Conservation (phyloP, 139 green algal genomes). For the Volvox africanus region DNA sequence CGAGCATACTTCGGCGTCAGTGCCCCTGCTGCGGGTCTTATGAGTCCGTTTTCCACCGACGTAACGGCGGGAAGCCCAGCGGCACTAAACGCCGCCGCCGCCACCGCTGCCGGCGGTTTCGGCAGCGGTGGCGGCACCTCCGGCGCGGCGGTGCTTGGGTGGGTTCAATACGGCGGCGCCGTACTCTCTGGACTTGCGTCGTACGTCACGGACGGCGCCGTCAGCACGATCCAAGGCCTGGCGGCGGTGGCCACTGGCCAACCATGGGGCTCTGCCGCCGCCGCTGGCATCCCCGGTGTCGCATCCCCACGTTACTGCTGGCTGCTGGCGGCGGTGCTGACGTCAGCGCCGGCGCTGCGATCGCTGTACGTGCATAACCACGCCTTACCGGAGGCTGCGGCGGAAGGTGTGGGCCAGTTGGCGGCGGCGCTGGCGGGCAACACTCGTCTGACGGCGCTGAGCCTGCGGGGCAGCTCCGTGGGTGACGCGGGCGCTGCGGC, state of each 20-base stretch:
- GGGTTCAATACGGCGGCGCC: slow-evolving; percentile 15
- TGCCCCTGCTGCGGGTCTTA: background rate
- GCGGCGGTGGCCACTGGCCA: background rate
- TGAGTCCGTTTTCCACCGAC: slow-evolving; percentile 23
- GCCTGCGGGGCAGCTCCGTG: slow-evolving; percentile 45
- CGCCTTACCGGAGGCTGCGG: slow-evolving; percentile 2
- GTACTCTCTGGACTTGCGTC: background rate
- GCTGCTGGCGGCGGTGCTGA: slow-evolving; percentile 39
- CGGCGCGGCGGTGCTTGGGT: background rate
- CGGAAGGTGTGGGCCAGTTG: slow-evolving; percentile 2
- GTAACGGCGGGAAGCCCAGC: background rate
- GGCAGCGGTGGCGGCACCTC: background rate
- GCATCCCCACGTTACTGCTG: slow-evolving; percentile 33
- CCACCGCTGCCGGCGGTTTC: background rate
- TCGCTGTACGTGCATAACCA: slow-evolving; percentile 47
- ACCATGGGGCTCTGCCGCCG: background rate
- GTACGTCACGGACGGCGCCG: slow-evolving; percentile 9
- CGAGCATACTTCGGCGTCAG: background rate
- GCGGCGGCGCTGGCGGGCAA: slow-evolving; percentile 42
- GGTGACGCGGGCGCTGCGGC: slow-evolving; percentile 31
- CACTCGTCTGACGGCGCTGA: slow-evolving; percentile 41
- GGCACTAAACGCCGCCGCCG: background rate
- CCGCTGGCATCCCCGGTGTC: too few species aligned
- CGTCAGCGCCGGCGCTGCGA: slow-evolving; percentile 28
- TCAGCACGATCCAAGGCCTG: background rate